Evolutionary conservation across 148 eudicot species (phyloP), one percentile per base, ranked within the genome.

Genomic region (Mesembryanthemum crystallinum): DNA sequence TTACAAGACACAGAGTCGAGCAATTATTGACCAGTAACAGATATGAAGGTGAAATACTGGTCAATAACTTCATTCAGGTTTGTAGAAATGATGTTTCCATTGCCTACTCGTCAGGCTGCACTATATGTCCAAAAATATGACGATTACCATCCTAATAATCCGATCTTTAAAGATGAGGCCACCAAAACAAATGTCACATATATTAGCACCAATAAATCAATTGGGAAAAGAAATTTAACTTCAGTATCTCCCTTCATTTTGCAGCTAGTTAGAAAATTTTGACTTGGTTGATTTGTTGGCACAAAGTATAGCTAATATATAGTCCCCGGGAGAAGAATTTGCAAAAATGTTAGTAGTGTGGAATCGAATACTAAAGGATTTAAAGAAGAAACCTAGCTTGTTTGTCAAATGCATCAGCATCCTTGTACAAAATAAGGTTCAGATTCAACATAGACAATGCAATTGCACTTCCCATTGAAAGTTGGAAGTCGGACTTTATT

Each of bases 231-330:
- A 29, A 51, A n/a, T n/a, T n/a, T n/a, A n/a, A n/a, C 12, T 3
- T 49, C 62, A 70, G 73, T 52, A 70, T 69, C 71, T 25, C 42
- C 61, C 61, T 51, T 10, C 61, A 30, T 15, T 51, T 47, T 18
- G 24, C 23, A 20, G 5, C 23, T 51, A 70, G 7, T 0, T 39
- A 39, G 9, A 5, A 5, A 39, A 39, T 39, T 9, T 39, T n/a
- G 9, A 5, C 43, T 39, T 39, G 43, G n/a, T n/a, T n/a, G n/a
- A n/a, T n/a, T n/a, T n/a, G n/a, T n/a, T n/a, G n/a, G n/a, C n/a
- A n/a, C n/a, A n/a, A n/a, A n/a, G n/a, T n/a, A n/a, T n/a, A n/a
- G n/a, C n/a, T n/a, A n/a, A n/a, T n/a, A 39, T 5, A 39, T 9
- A 39, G 43, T 39, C 9, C 43, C 43, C 43, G 43, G 8, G 1